These are phyloP conservation scores for Heracleum sosnowskyi DNA, from an alignment of 129 eudicot genomes.

Conservation along the genomic window DNA sequence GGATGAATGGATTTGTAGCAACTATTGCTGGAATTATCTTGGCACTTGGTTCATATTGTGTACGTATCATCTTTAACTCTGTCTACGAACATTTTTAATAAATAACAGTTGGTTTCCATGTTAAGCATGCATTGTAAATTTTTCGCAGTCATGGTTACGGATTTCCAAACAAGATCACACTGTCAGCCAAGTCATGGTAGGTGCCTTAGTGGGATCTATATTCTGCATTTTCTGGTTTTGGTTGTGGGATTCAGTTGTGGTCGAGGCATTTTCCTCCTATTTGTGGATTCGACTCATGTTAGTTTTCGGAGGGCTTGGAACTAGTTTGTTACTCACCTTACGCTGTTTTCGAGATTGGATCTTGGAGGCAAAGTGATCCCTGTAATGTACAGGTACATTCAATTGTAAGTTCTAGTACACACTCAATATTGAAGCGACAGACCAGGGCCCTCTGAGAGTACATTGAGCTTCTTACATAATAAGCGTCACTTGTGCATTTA, in stretches of 20 bases:
- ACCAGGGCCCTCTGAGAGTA: not conserved
- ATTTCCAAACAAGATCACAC: constrained; percentile 62
- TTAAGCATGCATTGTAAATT: constrained; percentile 2
- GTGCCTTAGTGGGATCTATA: constrained; percentile 47
- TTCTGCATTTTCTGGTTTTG: constrained; percentile 67
- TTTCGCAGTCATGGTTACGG: constrained; percentile 81
- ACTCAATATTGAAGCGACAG: not conserved
- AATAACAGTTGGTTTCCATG: not conserved
- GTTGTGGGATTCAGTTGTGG: constrained; percentile 50
- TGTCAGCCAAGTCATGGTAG: constrained; percentile 66
- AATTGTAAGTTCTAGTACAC: not conserved
- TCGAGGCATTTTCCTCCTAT: constrained; percentile 32
- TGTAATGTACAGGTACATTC: not conserved
- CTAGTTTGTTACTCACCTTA: constrained; percentile 23
- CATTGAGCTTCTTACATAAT: not conserved
- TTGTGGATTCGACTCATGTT: constrained; percentile 41
- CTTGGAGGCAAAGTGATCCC: not conserved
- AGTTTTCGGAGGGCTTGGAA: constrained; percentile 28
- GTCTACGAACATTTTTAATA: not conserved
- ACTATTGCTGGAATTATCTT: constrained; percentile 2
- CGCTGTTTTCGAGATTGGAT: constrained; percentile 16
- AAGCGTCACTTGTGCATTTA: not conserved
- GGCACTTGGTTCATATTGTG: constrained; percentile 6
- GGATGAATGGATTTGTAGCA: not conserved
- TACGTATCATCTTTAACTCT: not conserved